Percentiles rank a stretch among this genome's conserved stretches.
phyloP scores from a whole-genome alignment of 2,329 filamentous ascomycete genomes.

The Zarea fungicola region DNA sequence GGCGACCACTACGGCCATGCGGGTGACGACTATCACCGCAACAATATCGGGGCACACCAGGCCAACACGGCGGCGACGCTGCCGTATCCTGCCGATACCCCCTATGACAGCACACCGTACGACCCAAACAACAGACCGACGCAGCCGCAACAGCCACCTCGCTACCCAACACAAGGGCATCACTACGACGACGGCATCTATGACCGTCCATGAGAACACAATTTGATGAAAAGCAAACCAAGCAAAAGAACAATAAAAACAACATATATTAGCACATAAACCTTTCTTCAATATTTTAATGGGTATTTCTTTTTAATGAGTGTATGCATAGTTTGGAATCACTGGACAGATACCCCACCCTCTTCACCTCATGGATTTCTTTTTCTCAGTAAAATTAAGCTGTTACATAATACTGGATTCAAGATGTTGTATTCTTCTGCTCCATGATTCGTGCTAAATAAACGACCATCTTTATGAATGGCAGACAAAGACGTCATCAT shows the following conservation, averaged over 20 bases:
- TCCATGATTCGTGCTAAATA: too few species aligned
- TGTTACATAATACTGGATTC: neutral
- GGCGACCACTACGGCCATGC: constrained; percentile 9
- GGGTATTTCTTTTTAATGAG: neutral
- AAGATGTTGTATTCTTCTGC: neutral
- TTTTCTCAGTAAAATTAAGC: too few species aligned
- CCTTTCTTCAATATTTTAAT: neutral
- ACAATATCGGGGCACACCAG: neutral
- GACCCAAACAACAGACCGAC: neutral
- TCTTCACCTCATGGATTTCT: too few species aligned
- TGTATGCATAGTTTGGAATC: neutral
- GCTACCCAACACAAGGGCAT: constrained; percentile 22
- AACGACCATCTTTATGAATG: too few species aligned
- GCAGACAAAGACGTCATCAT: too few species aligned
- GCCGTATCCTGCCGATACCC: constrained; percentile 9
- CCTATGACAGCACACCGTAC: constrained; percentile 4
- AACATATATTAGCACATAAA: neutral
- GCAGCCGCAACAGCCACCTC: neutral
- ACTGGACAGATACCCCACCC: constrained; percentile 6
- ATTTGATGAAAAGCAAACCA: neutral
- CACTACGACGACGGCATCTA: constrained; percentile 36
- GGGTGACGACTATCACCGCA: constrained; percentile 1
- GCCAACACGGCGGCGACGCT: neutral
- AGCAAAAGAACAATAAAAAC: neutral
- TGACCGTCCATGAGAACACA: constrained; percentile 18